Evolutionary conservation across 106 monocot genomes (phyloP).

Genomic region (Platanthera zijinensis): DNA sequence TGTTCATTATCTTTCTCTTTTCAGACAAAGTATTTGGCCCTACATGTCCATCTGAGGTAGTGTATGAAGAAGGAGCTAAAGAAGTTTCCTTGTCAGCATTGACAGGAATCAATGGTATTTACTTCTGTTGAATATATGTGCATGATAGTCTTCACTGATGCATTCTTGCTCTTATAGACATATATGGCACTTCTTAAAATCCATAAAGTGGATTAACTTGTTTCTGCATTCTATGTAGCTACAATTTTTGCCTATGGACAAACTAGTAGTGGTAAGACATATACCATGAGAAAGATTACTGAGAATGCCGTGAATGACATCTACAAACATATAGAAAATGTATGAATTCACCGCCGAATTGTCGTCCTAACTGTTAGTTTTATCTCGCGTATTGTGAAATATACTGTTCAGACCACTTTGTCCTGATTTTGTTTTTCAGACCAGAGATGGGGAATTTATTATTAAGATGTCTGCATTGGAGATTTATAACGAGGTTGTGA

Average conservation of each 20-base stretch:
- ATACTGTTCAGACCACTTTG: neutral
- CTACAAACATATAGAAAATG: conserved; percentile 77
- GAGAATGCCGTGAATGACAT: conserved; percentile 91
- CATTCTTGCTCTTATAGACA: neutral
- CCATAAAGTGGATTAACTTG: neutral
- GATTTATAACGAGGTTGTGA: conserved; percentile 94
- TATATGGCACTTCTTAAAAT: neutral
- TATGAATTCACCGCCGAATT: conserved; percentile 28
- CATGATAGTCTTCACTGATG: neutral
- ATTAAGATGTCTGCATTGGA: conserved; percentile 95
- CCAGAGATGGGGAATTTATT: conserved; percentile 56
- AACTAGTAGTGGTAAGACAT: conserved; percentile 38
- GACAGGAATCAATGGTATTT: conserved; percentile 89
- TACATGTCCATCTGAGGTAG: conserved; percentile 48
- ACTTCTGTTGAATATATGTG: neutral
- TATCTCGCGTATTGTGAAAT: neutral
- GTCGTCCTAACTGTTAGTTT: too few species aligned
- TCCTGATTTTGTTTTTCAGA: conserved; percentile 26
- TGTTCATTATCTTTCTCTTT: conserved; percentile 6
- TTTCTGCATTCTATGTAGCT: conserved; percentile 33
- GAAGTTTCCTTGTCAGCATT: conserved; percentile 83
- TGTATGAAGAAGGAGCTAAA: conserved; percentile 91
- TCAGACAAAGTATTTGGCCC: conserved; percentile 95
- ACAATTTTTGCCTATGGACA: conserved; percentile 99
- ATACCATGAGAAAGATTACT: conserved; percentile 83